phyloP scores from a whole-genome alignment of 1,284 basidiomycete species.

The Tilletia setariae region DNA sequence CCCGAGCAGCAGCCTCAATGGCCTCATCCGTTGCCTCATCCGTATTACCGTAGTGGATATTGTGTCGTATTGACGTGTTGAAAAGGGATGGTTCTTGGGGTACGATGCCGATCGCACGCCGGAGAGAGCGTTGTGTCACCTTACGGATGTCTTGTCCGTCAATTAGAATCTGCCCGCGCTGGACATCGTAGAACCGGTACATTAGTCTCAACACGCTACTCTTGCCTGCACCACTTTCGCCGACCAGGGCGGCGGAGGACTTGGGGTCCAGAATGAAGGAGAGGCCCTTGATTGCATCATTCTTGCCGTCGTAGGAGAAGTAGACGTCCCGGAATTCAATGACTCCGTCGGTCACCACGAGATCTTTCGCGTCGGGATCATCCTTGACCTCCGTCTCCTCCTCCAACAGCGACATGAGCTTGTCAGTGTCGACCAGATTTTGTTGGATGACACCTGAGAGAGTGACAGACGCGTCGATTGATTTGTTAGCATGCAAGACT shows the following conservation, averaged over 20 bases:
- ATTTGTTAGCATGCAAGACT: neutral
- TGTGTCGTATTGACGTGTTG: conserved; percentile 67
- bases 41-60: conserved; percentile 46
- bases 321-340: conserved; percentile 68
- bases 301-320: conserved; percentile 68
- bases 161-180: conserved; percentile 58
- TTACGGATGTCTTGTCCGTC: conserved; percentile 81
- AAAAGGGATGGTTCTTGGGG: conserved; percentile 63
- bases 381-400: conserved; percentile 71
- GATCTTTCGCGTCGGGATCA: conserved; percentile 69
- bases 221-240: conserved; percentile 72
- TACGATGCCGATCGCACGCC: conserved; percentile 71
- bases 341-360: conserved; percentile 69
- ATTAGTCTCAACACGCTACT: conserved; percentile 76
- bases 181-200: conserved; percentile 83
- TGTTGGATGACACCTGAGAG: conserved; percentile 50
- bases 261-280: conserved; percentile 77
- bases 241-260: conserved; percentile 45
- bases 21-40: conserved; percentile 41
- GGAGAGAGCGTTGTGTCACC: conserved; percentile 72
- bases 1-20: conserved; percentile 42
- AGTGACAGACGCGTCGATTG: neutral
- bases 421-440: conserved; percentile 63
- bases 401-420: conserved; percentile 53
- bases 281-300: conserved; percentile 69